Evolutionary conservation across 306 rosid genomes (phyloP).

Genomic region (Vigna hirtella): DNA sequence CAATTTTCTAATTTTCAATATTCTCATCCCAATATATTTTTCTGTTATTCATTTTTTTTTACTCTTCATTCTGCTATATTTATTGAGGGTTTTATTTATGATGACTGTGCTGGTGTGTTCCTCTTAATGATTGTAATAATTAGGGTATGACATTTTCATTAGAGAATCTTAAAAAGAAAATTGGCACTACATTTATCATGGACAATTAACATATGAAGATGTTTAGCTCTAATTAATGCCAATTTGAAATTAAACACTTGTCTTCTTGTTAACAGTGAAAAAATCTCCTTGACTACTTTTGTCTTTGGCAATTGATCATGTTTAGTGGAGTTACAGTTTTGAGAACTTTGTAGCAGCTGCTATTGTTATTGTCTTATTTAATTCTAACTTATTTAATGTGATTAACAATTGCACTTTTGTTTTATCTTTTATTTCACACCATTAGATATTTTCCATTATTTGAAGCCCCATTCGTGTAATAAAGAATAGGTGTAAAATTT

Average conservation of each 20-base stretch:
- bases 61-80: not conserved
- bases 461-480: too few relatives aligned
- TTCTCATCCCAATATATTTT: too few relatives aligned
- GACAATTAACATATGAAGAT: not conserved
- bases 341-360: too few relatives aligned
- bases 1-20: too few relatives aligned
- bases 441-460: too few relatives aligned
- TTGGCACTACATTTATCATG: not conserved
- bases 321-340: too few relatives aligned
- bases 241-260: not conserved
- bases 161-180: not conserved
- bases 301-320: not conserved
- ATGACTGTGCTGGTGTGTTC: not conserved
- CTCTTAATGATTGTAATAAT: slow-evolving; percentile 11
- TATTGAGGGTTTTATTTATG: not conserved
- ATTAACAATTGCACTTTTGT: too few relatives aligned
- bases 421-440: too few relatives aligned
- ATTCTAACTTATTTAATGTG: too few relatives aligned
- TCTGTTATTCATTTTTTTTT: too few relatives aligned
- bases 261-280: not conserved
- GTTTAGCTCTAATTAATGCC: slow-evolving; percentile 10
- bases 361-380: too few relatives aligned
- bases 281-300: not conserved
- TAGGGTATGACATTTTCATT: slow-evolving; percentile 7
- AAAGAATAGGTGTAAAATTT: too few relatives aligned